Evolutionary conservation across 2,329 filamentous ascomycete genomes (phyloP).

Genomic region (Parastagonospora nodorum): DNA sequence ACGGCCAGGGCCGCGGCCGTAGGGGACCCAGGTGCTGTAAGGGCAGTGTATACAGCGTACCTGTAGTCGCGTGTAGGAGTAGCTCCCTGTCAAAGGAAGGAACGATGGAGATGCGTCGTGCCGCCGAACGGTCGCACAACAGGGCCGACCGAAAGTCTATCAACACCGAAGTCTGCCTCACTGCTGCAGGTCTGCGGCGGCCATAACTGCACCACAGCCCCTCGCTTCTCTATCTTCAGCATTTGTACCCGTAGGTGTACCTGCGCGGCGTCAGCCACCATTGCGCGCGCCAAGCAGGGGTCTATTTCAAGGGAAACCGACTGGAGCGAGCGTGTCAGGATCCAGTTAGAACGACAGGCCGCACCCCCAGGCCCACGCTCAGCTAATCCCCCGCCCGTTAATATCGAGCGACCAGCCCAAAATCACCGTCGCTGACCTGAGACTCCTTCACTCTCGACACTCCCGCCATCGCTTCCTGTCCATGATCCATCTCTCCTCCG

Average conservation of each 20-base stretch:
- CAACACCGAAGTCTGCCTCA: background rate
- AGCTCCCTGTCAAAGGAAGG: background rate
- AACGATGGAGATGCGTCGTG: too few species aligned
- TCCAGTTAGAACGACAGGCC: conserved; percentile 10
- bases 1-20: too few species aligned
- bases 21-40: background rate
- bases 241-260: background rate
- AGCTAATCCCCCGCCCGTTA: conserved; percentile 29
- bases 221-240: conserved; percentile 1
- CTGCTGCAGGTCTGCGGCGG: background rate
- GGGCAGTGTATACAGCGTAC: background rate
- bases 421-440: conserved; percentile 11
- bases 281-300: conserved; percentile 8
- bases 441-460: conserved; percentile 12
- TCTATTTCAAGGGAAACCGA: conserved; percentile 23
- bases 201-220: background rate
- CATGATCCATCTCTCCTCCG: conserved; percentile 40
- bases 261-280: background rate
- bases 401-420: conserved; percentile 20
- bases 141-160: too few species aligned
- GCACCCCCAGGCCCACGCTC: conserved; percentile 25
- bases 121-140: too few species aligned
- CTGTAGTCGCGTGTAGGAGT: background rate
- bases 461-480: conserved; percentile 20
- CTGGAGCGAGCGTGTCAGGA: conserved; percentile 15